Evolutionary conservation across 2,329 filamentous ascomycete species (phyloP).

Genomic region (Lachnellula cervina): DNA sequence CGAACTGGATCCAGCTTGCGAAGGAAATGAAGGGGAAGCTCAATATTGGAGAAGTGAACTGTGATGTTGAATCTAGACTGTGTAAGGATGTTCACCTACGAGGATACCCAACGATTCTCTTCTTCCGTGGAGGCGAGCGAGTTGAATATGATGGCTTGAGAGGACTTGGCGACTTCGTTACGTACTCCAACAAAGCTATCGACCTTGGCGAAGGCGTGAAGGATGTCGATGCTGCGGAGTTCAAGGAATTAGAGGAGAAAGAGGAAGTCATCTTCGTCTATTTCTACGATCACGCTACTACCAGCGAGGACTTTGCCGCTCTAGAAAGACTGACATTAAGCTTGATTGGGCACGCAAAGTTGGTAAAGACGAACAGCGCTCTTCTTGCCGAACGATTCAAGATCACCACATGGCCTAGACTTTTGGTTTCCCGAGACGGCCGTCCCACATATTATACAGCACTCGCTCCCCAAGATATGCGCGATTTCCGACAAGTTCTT

Average conservation of each 20-base stretch:
- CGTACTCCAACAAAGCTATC: slow-evolving; percentile 81
- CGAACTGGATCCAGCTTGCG: slow-evolving; percentile 83
- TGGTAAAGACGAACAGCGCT: slow-evolving; percentile 85
- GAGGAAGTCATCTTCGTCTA: slow-evolving; percentile 97
- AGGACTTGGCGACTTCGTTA: slow-evolving; percentile 83
- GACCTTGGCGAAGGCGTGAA: slow-evolving; percentile 71
- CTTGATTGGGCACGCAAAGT: slow-evolving; percentile 83
- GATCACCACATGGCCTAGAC: slow-evolving; percentile 93
- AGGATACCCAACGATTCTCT: slow-evolving; percentile 84
- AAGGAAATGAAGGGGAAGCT: slow-evolving; percentile 86
- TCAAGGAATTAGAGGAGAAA: slow-evolving; percentile 81
- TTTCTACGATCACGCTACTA: slow-evolving; percentile 95
- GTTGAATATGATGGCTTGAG: slow-evolving; percentile 91
- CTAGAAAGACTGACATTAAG: slow-evolving; percentile 81
- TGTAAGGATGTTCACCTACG: slow-evolving; percentile 83
- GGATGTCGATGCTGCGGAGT: slow-evolving; percentile 71
- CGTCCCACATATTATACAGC: slow-evolving; percentile 86
- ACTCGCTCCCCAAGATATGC: slow-evolving; percentile 85
- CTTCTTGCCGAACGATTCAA: slow-evolving; percentile 78
- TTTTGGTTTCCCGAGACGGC: slow-evolving; percentile 84
- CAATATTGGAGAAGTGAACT: slow-evolving; percentile 95
- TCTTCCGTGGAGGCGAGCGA: slow-evolving; percentile 87
- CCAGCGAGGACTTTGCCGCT: slow-evolving; percentile 83
- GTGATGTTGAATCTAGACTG: slow-evolving; percentile 76
- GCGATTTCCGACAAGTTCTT: slow-evolving; percentile 74